These are phyloP conservation scores for Pythium utonaiense DNA, from an alignment of 352 stramenopile genomes.

Conservation along the genomic window DNA sequence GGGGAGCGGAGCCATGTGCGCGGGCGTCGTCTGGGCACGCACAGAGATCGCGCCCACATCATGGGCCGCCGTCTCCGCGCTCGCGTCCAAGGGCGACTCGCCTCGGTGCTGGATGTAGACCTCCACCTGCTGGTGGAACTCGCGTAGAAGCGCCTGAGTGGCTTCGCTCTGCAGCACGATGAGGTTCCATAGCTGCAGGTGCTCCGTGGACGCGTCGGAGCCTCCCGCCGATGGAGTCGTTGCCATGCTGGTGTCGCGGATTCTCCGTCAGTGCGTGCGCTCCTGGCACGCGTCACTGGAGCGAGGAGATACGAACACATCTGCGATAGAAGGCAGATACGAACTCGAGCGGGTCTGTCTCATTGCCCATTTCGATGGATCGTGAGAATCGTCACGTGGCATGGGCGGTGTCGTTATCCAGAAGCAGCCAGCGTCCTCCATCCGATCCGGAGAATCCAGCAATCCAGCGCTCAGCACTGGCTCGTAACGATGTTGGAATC, in stretches of 20 bases:
- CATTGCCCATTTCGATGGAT: neutral
- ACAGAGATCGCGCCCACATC: constrained; percentile 26
- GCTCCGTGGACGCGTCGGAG: neutral
- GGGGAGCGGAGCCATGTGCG: constrained; percentile 16
- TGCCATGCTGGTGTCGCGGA: neutral
- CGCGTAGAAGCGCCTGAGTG: constrained; percentile 33
- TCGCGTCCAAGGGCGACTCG: constrained; percentile 41
- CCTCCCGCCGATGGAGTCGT: neutral
- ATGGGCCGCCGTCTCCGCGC: constrained; percentile 18
- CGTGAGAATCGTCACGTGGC: neutral
- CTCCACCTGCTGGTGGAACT: constrained; percentile 70
- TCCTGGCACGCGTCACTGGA: neutral
- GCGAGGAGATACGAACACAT: neutral
- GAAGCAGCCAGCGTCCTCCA: neutral
- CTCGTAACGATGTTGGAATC: neutral
- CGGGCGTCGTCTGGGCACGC: constrained; percentile 22
- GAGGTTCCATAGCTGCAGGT: constrained; percentile 43
- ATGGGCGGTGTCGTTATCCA: no score
- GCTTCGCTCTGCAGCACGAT: constrained; percentile 58
- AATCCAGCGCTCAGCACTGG: neutral
- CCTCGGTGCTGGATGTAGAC: constrained; percentile 53
- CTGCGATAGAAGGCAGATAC: no score
- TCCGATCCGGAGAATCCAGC: neutral
- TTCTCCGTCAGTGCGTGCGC: neutral
- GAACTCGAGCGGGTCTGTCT: neutral